Conservation (phyloP, 495 filamentous ascomycete species). For the Penicillium waksmanii region DNA sequence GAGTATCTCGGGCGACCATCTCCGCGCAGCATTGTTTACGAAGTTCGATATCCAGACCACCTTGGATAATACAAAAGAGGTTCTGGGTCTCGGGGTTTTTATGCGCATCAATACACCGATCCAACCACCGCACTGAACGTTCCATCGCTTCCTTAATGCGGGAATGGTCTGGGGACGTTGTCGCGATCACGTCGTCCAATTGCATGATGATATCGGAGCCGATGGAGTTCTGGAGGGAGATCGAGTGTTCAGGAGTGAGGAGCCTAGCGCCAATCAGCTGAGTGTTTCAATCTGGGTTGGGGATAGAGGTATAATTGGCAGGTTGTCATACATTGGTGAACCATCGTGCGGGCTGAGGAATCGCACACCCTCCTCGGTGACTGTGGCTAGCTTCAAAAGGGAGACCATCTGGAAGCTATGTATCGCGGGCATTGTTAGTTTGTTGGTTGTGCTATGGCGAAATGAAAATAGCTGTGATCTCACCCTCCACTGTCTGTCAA, state of each 20-base stretch:
- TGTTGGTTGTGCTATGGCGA: neutral
- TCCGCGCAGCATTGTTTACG: conserved; percentile 79
- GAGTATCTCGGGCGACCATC: conserved; percentile 91
- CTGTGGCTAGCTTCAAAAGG: conserved; percentile 86
- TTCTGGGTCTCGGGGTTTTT: conserved; percentile 83
- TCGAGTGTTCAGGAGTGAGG: conserved; percentile 96
- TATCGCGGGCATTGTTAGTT: conserved; percentile 18
- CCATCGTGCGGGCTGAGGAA: conserved; percentile 96
- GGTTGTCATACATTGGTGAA: conserved; percentile 71
- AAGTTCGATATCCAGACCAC: conserved; percentile 89
- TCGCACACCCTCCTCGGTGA: conserved; percentile 94
- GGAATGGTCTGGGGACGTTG: conserved; percentile 83
- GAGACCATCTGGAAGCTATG: conserved; percentile 97
- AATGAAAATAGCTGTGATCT: conserved; percentile 28
- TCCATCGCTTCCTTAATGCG: conserved; percentile 96
- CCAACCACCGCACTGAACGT: conserved; percentile 96
- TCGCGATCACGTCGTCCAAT: conserved; percentile 94
- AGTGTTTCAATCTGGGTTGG: neutral
- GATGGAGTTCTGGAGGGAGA: conserved; percentile 93
- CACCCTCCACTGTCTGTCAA: conserved; percentile 98
- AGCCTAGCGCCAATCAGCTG: conserved; percentile 53
- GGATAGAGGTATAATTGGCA: neutral
- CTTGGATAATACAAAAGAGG: conserved; percentile 99
- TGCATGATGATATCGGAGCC: conserved; percentile 99
- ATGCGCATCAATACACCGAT: conserved; percentile 93